Percentiles rank a stretch among this genome's conserved stretches.
Evolutionary conservation across 129 eudicot genomes (phyloP).

Genomic region (Saposhnikovia divaricata): DNA sequence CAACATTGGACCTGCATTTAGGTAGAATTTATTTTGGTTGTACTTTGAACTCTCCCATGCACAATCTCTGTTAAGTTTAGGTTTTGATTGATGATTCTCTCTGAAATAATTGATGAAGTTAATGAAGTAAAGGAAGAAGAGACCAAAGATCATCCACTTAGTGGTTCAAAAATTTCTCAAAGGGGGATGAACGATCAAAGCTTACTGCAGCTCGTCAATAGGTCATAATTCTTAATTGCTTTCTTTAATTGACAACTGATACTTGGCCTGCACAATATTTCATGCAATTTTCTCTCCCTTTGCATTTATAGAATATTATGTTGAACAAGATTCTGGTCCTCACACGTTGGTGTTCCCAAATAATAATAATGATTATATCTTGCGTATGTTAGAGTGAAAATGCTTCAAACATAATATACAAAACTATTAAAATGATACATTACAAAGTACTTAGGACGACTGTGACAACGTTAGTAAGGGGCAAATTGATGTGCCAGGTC

Average conservation of each 20-base stretch:
- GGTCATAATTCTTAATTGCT: conserved; percentile 29
- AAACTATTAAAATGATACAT: neutral
- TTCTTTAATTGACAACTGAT: neutral
- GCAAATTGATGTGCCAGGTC: too few species aligned
- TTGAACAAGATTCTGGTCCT: neutral
- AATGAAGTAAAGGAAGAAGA: conserved; percentile 41
- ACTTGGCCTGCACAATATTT: conserved; percentile 3
- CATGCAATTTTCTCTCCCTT: neutral
- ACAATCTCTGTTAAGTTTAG: neutral
- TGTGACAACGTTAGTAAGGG: neutral
- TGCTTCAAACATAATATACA: neutral
- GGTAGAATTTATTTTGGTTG: conserved; percentile 21
- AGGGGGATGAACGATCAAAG: conserved; percentile 82
- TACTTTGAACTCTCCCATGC: neutral
- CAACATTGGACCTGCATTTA: conserved; percentile 34
- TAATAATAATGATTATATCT: neutral
- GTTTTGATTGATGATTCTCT: conserved; percentile 11
- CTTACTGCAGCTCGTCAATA: conserved; percentile 80
- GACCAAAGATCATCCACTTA: conserved; percentile 59
- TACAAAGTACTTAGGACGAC: neutral
- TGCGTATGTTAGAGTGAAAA: neutral
- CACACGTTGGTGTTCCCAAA: neutral
- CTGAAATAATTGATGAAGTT: conserved; percentile 28
- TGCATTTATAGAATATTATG: neutral
- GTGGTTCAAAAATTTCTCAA: conserved; percentile 73